phyloP scores from a whole-genome alignment of 2,329 filamentous ascomycete genomes.

The Penicillium sp. region DNA sequence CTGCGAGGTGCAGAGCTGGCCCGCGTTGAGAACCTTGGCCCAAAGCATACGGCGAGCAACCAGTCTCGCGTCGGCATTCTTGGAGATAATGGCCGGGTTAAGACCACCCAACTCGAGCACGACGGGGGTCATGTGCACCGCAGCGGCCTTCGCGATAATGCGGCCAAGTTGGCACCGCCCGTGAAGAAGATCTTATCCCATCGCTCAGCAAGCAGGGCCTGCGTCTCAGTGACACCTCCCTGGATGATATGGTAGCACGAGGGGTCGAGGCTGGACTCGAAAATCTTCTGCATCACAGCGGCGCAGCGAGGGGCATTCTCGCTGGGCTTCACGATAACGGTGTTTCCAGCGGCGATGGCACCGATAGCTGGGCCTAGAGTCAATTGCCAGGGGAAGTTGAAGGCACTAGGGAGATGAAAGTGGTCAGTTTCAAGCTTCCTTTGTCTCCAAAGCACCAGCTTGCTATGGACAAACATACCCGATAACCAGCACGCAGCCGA shows the following conservation, averaged over 20 bases:
- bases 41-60: slow-evolving; percentile 81
- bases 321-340: slow-evolving; percentile 83
- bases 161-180: slow-evolving; percentile 69
- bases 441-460: background rate
- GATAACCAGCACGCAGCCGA: slow-evolving; percentile 79
- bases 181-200: slow-evolving; percentile 99
- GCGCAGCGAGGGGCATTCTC: slow-evolving; percentile 73
- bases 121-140: slow-evolving; percentile 80
- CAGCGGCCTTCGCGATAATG: slow-evolving; percentile 85
- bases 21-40: slow-evolving; percentile 80
- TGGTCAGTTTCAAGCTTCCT: background rate
- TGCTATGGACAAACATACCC: slow-evolving; percentile 47
- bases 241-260: slow-evolving; percentile 73
- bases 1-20: slow-evolving; percentile 87
- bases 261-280: slow-evolving; percentile 70
- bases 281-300: slow-evolving; percentile 71
- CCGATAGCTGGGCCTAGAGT: slow-evolving; percentile 74
- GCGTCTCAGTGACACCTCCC: slow-evolving; percentile 73
- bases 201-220: slow-evolving; percentile 74
- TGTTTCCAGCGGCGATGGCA: slow-evolving; percentile 88
- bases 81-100: slow-evolving; percentile 89
- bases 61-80: slow-evolving; percentile 69
- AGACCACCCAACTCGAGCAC: slow-evolving; percentile 83
- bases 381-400: slow-evolving; percentile 88
- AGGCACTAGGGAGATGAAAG: slow-evolving; percentile 51